Evolutionary conservation across 78 protist species (phyloP).

Genomic region (Dictyostelium capitatum): DNA sequence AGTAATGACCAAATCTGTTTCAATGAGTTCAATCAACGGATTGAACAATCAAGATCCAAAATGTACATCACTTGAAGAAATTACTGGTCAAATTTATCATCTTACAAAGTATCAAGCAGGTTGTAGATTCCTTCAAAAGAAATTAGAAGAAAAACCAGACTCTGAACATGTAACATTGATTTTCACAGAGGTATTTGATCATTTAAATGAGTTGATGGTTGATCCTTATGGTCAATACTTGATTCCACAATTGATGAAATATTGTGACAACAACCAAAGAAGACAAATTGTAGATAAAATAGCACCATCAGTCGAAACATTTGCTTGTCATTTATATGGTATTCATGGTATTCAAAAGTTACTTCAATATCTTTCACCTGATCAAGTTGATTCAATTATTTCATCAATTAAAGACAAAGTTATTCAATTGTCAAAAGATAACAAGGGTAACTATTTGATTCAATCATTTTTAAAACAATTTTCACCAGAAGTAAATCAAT

Average conservation of each 20-base stretch:
- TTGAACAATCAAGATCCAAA: slow-evolving; percentile 23
- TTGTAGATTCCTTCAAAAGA: slow-evolving; percentile 97
- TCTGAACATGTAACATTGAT: slow-evolving; percentile 73
- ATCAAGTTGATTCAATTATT: slow-evolving; percentile 70
- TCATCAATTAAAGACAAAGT: slow-evolving; percentile 57
- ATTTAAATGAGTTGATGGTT: slow-evolving; percentile 92
- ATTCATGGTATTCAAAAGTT: slow-evolving; percentile 84
- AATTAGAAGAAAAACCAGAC: slow-evolving; percentile 87
- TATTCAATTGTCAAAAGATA: slow-evolving; percentile 65
- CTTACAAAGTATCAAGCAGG: slow-evolving; percentile 90
- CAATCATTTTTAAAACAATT: slow-evolving; percentile 79
- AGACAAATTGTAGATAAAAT: slow-evolving; percentile 67
- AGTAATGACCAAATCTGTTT: slow-evolving; percentile 73
- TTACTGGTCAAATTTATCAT: slow-evolving; percentile 83
- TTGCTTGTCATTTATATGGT: slow-evolving; percentile 82
- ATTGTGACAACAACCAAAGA: slow-evolving; percentile 71
- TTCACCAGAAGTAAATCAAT: slow-evolving; percentile 71
- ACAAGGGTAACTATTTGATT: slow-evolving; percentile 79
- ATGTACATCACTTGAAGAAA: slow-evolving; percentile 61
- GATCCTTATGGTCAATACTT: slow-evolving; percentile 90
- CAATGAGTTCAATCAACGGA: slow-evolving; percentile 56
- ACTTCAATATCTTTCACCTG: slow-evolving; percentile 65
- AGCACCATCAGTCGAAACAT: slow-evolving; percentile 67
- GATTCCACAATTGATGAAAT: slow-evolving; percentile 84
- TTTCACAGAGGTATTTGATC: slow-evolving; percentile 89